Evolutionary conservation across 2,329 filamentous ascomycete species (phyloP).

Genomic region (Lachnellula cervina): DNA sequence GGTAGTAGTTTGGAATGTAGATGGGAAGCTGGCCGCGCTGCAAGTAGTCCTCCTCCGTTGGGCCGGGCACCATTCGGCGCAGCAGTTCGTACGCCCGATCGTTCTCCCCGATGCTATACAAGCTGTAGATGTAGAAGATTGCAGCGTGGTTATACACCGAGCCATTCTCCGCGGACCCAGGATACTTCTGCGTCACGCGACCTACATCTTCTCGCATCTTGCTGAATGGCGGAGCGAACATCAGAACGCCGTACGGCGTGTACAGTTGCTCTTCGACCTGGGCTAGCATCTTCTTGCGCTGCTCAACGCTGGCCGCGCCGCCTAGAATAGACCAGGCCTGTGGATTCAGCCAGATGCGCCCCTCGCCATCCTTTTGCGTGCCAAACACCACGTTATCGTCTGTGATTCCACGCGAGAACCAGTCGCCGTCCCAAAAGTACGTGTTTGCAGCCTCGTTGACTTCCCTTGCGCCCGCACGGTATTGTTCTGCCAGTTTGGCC

Average conservation of each 20-base stretch:
- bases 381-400: slow-evolving; percentile 51
- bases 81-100: slow-evolving; percentile 48
- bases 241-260: slow-evolving; percentile 50
- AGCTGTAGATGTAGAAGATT: slow-evolving; percentile 49
- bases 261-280: slow-evolving; percentile 47
- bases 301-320: slow-evolving; percentile 42
- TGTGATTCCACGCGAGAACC: slow-evolving; percentile 54
- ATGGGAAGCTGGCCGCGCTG: slow-evolving; percentile 52
- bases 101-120: slow-evolving; percentile 46
- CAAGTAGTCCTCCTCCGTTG: slow-evolving; percentile 44
- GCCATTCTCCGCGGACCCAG: slow-evolving; percentile 53
- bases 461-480: slow-evolving; percentile 39
- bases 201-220: slow-evolving; percentile 55
- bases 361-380: slow-evolving; percentile 45
- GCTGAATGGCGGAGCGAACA: slow-evolving; percentile 52
- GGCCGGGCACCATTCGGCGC: slow-evolving; percentile 51
- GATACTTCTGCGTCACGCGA: slow-evolving; percentile 54
- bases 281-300: slow-evolving; percentile 41
- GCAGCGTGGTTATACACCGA: slow-evolving; percentile 55
- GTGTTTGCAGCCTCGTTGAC: slow-evolving; percentile 47
- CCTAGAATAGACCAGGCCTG: slow-evolving; percentile 52
- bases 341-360: slow-evolving; percentile 54
- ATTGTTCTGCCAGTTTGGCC: slow-evolving; percentile 39
- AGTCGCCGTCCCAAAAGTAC: slow-evolving; percentile 52
- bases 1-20: slow-evolving; percentile 56